Evolutionary conservation across 2,329 filamentous ascomycete genomes (phyloP), one percentile per base, ranked within the genome.

Genomic region (Penicillium sp.): DNA sequence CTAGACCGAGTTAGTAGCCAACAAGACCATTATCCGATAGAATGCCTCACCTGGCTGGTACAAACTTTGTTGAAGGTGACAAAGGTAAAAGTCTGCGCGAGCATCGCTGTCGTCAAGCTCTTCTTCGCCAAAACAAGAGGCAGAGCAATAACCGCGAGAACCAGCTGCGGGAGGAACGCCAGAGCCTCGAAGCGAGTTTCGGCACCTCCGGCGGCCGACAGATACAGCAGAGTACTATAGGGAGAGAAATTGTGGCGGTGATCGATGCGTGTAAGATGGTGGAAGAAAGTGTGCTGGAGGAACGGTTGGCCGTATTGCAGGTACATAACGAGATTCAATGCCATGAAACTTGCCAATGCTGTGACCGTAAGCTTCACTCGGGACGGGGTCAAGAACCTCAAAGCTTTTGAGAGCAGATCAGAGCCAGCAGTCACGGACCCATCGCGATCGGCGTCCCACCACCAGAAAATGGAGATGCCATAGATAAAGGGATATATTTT

Each of bases 401-500:
- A 6, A 11, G 66, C 43, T 7, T 60, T 56, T 1, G 62, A 60
- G 2, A 64, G 2, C 7, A 64, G 14, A 10, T 43, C 48, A 3
- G 41, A 35, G 8, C 23, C 38, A 23, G 49, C 1, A 7, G 48
- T 16, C 27, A 41, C 29, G n/a, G 51, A 19, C 13, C 56, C 59
- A 44, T 67, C 61, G 26, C 42, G 56, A 7, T 66, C 74, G 6
- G 29, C 59, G 61, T 72, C 63, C 50, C 78, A 58, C 65, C 72
- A 74, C 76, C 76, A 78, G 11, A 79, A 48, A 38, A 76, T 71
- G 10, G 74, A 75, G 2, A 87, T 84, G 2, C 90, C 93, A 73
- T 99, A 99, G 56, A 99, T 90, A 72, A 97, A 96, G 0, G 94
- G 94, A 67, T 99, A 99, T 57, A 99, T 97, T 80, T 99, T 99